Evolutionary conservation across 1,139 yeast genomes (phyloP).

Genomic region (Geotrichum europaeum): DNA sequence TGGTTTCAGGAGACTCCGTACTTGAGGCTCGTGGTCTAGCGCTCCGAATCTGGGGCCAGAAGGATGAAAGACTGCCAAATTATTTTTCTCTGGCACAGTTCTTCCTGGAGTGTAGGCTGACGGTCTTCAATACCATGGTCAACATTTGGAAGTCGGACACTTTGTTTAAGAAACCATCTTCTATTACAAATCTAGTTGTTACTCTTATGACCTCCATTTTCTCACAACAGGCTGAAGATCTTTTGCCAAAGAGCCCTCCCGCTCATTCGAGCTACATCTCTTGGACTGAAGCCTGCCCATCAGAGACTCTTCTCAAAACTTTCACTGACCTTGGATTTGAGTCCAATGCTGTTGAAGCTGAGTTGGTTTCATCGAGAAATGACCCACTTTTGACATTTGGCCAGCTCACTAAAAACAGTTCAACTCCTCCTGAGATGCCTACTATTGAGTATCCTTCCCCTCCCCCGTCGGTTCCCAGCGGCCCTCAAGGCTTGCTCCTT

Average conservation of each 20-base stretch:
- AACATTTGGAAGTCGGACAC: slow-evolving; percentile 29
- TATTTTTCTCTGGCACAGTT: slow-evolving; percentile 32
- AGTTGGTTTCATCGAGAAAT: not conserved
- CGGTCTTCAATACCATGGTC: slow-evolving; percentile 22
- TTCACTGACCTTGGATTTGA: slow-evolving; percentile 42
- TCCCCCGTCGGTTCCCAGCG: slow-evolving; percentile 27
- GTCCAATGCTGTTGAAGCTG: slow-evolving; percentile 33
- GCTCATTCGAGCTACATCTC: slow-evolving; percentile 24
- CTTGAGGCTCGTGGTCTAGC: slow-evolving; percentile 22
- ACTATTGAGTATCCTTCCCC: slow-evolving; percentile 17
- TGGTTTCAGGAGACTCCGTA: slow-evolving; percentile 24
- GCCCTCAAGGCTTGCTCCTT: slow-evolving; percentile 28
- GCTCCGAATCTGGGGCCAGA: slow-evolving; percentile 27
- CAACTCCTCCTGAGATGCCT: not conserved
- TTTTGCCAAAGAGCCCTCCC: slow-evolving; percentile 4
- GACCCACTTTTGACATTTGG: slow-evolving; percentile 2
- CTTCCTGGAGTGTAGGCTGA: slow-evolving; percentile 31
- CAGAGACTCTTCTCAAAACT: slow-evolving; percentile 46
- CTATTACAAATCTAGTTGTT: slow-evolving; percentile 23
- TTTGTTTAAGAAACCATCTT: slow-evolving; percentile 22
- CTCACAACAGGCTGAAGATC: slow-evolving; percentile 23
- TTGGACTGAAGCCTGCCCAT: slow-evolving; percentile 47
- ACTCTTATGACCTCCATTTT: slow-evolving; percentile 25
- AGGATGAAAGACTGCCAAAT: slow-evolving; percentile 25
- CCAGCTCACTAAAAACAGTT: not conserved